These are phyloP conservation scores for Rhododendron simsii DNA, from an alignment of 148 eudicot species.

Conservation along the genomic window DNA sequence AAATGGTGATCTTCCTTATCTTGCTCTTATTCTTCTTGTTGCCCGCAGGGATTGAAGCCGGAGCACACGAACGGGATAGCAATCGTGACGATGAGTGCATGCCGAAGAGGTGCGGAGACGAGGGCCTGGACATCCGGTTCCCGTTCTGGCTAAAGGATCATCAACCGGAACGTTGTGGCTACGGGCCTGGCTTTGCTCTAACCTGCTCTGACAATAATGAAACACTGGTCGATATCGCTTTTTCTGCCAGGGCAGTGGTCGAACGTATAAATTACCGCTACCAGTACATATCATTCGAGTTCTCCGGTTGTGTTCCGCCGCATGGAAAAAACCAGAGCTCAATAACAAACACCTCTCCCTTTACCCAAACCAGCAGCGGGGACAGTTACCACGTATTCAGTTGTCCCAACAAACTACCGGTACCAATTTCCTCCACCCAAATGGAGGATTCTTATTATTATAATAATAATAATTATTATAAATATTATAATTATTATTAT, in stretches of 20 bases:
- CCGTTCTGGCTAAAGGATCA: not conserved
- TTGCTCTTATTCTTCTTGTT: not conserved
- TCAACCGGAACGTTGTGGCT: not conserved
- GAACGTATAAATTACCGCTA: accelerated
- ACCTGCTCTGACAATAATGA: not conserved
- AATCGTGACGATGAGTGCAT: not conserved
- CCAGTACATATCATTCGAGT: not conserved
- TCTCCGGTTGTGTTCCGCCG: not conserved
- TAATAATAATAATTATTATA: no score
- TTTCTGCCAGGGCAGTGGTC: not conserved
- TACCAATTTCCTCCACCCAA: not conserved
- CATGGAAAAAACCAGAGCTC: not conserved
- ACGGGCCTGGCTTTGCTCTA: not conserved
- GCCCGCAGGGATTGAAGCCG: not conserved
- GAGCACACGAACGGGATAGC: not conserved
- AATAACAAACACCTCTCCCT: not conserved
- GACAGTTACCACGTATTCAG: not conserved
- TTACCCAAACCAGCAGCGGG: not conserved
- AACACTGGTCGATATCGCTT: not conserved
- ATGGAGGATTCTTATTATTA: no score
- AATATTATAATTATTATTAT: no score
- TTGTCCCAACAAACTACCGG: not conserved
- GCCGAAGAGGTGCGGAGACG: not conserved
- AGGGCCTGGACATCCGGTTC: not conserved
- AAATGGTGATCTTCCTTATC: not conserved